Evolutionary conservation across 805 yeast species (phyloP).

Genomic region (Yamadazyma insecticola): DNA sequence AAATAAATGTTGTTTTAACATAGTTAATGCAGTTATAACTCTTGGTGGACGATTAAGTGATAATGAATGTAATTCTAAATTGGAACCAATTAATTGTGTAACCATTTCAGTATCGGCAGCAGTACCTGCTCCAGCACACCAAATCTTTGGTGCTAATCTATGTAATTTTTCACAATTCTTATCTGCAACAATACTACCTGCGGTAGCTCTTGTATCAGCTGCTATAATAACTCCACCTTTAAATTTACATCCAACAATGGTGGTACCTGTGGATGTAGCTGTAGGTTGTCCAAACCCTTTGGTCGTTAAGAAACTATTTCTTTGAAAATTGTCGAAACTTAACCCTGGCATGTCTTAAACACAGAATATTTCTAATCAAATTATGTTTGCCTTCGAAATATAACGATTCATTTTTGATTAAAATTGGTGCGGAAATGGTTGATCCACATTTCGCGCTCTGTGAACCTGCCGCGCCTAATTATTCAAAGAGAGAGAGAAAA

Average conservation of each 20-base stretch:
- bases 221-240: constrained; percentile 95
- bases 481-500: too few relatives aligned
- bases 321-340: constrained; percentile 87
- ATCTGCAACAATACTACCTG: constrained; percentile 95
- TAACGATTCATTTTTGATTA: too few relatives aligned
- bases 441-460: too few relatives aligned
- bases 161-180: constrained; percentile 96
- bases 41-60: constrained; percentile 84
- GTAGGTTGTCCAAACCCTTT: constrained; percentile 75
- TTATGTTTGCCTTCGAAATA: too few relatives aligned
- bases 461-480: too few relatives aligned
- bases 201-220: constrained; percentile 97
- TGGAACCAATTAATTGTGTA: constrained; percentile 86
- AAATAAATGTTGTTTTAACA: constrained; percentile 92
- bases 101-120: constrained; percentile 99
- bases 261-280: constrained; percentile 98
- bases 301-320: constrained; percentile 71
- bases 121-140: constrained; percentile 99
- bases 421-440: too few relatives aligned
- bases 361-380: too few relatives aligned
- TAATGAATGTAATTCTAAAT: constrained; percentile 84
- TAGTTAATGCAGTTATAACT: constrained; percentile 87
- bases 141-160: constrained; percentile 81
- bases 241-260: constrained; percentile 94
- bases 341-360: constrained; percentile 69